Conservation (phyloP, 805 yeast genomes). For the Starmerella gropengiesseri region DNA sequence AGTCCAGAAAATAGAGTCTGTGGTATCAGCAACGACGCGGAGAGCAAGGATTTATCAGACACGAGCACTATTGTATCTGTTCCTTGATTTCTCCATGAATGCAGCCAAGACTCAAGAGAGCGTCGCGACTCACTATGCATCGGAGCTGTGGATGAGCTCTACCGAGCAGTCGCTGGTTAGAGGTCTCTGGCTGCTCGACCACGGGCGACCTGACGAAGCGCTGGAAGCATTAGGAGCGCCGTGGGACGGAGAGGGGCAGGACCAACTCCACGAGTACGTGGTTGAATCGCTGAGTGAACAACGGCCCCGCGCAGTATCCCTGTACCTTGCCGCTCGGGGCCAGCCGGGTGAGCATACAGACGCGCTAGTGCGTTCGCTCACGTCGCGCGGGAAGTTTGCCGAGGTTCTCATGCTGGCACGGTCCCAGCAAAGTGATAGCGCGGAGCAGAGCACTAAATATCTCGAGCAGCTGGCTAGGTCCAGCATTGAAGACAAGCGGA, state of each 20-base stretch:
- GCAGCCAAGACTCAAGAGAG: not conserved
- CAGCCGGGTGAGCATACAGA: not conserved
- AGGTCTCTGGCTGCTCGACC: conserved; percentile 18
- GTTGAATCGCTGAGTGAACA: conserved; percentile 10
- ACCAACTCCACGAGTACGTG: conserved; percentile 11
- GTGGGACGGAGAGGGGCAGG: conserved; percentile 11
- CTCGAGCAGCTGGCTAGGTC: conserved; percentile 13
- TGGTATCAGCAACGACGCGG: not conserved
- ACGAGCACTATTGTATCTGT: conserved; percentile 15
- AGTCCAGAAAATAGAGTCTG: conserved; percentile 7
- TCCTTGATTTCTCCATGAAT: conserved; percentile 13
- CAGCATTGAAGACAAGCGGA: conserved; percentile 4
- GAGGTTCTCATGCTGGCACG: conserved; percentile 18
- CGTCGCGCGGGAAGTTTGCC: conserved; percentile 16
- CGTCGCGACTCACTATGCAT: conserved; percentile 17
- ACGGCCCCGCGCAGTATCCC: conserved; percentile 5
- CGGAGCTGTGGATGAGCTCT: conserved; percentile 16
- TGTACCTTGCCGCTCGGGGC: conserved; percentile 14
- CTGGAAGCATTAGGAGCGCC: conserved; percentile 15
- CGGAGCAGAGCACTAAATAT: conserved; percentile 1
- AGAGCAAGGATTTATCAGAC: not conserved
- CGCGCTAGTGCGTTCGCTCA: conserved; percentile 13
- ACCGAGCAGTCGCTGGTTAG: conserved; percentile 15
- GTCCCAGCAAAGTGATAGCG: too few relatives aligned
- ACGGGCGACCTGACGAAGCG: conserved; percentile 9